A percentile compares a stretch with the other conserved stretches of the same genome.
phyloP scores from a whole-genome alignment of 2,329 filamentous ascomycete species.

The Sporothrix sp. region DNA sequence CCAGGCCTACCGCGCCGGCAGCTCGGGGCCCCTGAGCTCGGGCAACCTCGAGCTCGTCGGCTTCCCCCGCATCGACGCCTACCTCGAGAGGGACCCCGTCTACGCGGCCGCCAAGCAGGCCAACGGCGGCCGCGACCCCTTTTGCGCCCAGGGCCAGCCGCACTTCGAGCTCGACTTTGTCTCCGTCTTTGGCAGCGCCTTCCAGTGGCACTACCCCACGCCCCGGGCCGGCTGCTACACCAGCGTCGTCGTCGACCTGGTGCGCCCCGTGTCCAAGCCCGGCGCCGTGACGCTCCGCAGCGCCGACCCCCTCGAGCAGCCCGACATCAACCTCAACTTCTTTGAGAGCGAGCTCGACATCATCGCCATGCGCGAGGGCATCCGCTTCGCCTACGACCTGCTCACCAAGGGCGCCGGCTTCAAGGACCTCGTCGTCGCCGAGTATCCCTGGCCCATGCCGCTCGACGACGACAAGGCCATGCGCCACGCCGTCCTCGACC shows the following conservation, averaged over 20 bases:
- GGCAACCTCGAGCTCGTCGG: conserved; percentile 42
- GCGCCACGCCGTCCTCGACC: conserved; percentile 45
- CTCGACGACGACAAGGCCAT: conserved; percentile 45
- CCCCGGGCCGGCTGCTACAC: conserved; percentile 38
- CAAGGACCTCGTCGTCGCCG: conserved; percentile 40
- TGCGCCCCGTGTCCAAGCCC: conserved; percentile 30
- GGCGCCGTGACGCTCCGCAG: conserved; percentile 49
- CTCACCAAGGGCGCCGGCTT: conserved; percentile 47
- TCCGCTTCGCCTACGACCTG: conserved; percentile 48
- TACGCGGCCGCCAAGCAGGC: conserved; percentile 35
- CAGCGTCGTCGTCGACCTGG: conserved; percentile 44
- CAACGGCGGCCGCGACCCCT: conserved; percentile 41
- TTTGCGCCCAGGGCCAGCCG: conserved; percentile 46
- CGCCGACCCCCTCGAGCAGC: conserved; percentile 45
- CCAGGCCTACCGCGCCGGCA: conserved; percentile 28
- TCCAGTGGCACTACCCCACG: conserved; percentile 38
- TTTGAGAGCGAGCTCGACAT: conserved; percentile 46
- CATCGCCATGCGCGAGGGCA: conserved; percentile 48
- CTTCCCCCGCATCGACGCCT: conserved; percentile 47
- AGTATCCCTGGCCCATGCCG: conserved; percentile 54
- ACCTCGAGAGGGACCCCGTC: conserved; percentile 27
- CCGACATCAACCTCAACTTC: conserved; percentile 52
- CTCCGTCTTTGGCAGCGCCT: conserved; percentile 41
- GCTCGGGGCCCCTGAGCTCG: conserved; percentile 23
- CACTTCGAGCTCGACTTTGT: conserved; percentile 56